Evolutionary conservation across 805 yeast species (phyloP).

Genomic region (Candida orba): DNA sequence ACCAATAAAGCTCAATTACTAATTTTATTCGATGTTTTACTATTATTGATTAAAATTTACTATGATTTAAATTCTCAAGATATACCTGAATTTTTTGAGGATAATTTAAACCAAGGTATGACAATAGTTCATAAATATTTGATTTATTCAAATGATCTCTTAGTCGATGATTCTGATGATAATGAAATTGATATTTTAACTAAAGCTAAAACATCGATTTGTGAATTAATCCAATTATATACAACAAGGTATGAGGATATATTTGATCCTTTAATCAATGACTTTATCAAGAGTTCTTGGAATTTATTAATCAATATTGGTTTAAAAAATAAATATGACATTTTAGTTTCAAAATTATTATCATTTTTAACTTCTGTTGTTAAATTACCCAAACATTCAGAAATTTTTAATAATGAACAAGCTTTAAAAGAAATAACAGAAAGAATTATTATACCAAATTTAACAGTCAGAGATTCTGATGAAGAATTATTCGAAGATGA

Average conservation of each 20-base stretch:
- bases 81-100: slow-evolving; percentile 96
- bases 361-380: slow-evolving; percentile 79
- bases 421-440: slow-evolving; percentile 71
- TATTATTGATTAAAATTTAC: slow-evolving; percentile 71
- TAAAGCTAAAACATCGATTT: slow-evolving; percentile 70
- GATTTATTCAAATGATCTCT: slow-evolving; percentile 45
- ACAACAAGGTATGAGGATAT: slow-evolving; percentile 89
- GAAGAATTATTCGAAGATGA: slow-evolving; percentile 95
- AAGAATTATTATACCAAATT: slow-evolving; percentile 83
- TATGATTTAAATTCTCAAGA: slow-evolving; percentile 96
- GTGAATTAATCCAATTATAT: slow-evolving; percentile 80
- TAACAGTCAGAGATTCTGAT: slow-evolving; percentile 77
- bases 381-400: slow-evolving; percentile 56
- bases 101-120: slow-evolving; percentile 74
- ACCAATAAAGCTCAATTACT: slow-evolving; percentile 43
- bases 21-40: slow-evolving; percentile 60
- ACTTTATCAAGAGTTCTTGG: slow-evolving; percentile 83
- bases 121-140: slow-evolving; percentile 75
- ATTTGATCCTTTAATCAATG: slow-evolving; percentile 68
- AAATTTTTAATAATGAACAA: slow-evolving; percentile 55
- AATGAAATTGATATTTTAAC: slow-evolving; percentile 63
- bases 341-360: slow-evolving; percentile 73
- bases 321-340: slow-evolving; percentile 70
- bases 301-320: slow-evolving; percentile 58
- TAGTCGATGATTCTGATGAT: slow-evolving; percentile 55